Percentiles rank a stretch among this genome's conserved stretches.
Conservation (phyloP, 2,329 filamentous ascomycete genomes). For the Davidsoniella neocaledoniae region DNA sequence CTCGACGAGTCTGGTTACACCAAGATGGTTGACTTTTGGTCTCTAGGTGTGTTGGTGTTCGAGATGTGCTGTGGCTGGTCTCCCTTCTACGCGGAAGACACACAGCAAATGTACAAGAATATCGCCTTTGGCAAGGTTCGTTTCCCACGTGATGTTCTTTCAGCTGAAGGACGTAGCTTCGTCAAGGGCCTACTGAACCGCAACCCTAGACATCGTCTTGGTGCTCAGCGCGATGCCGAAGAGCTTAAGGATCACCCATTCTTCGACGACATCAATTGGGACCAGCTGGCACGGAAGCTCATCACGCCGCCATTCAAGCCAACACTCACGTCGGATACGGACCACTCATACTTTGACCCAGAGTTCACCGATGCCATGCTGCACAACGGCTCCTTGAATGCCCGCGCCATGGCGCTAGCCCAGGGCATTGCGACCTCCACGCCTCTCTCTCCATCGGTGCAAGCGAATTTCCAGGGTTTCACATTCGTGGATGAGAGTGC, state of each 20-base stretch:
- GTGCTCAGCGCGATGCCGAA: conserved; percentile 77
- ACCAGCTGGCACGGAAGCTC: conserved; percentile 70
- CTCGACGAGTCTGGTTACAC: conserved; percentile 95
- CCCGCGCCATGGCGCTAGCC: conserved; percentile 72
- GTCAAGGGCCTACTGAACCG: conserved; percentile 94
- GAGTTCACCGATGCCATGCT: conserved; percentile 94
- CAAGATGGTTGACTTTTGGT: conserved; percentile 99
- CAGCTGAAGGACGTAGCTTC: conserved; percentile 88
- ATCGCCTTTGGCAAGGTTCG: conserved; percentile 97
- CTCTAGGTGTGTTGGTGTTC: conserved; percentile 88
- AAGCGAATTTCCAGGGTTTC: conserved; percentile 96
- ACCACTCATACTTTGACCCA: conserved; percentile 96
- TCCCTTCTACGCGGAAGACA: conserved; percentile 96
- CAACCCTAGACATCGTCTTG: conserved; percentile 88
- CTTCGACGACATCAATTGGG: conserved; percentile 90
- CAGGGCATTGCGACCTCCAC: conserved; percentile 78
- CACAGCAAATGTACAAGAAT: conserved; percentile 99
- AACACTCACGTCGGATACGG: conserved; percentile 85
- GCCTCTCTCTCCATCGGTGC: conserved; percentile 82
- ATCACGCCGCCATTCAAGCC: conserved; percentile 96
- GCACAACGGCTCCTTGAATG: conserved; percentile 74
- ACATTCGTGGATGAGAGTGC: conserved; percentile 98
- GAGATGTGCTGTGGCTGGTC: conserved; percentile 99
- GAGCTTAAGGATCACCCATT: conserved; percentile 91
- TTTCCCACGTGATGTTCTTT: conserved; percentile 87